Evolutionary conservation across 2,329 filamentous ascomycete genomes (phyloP).

Genomic region (Sporothrix protearum): DNA sequence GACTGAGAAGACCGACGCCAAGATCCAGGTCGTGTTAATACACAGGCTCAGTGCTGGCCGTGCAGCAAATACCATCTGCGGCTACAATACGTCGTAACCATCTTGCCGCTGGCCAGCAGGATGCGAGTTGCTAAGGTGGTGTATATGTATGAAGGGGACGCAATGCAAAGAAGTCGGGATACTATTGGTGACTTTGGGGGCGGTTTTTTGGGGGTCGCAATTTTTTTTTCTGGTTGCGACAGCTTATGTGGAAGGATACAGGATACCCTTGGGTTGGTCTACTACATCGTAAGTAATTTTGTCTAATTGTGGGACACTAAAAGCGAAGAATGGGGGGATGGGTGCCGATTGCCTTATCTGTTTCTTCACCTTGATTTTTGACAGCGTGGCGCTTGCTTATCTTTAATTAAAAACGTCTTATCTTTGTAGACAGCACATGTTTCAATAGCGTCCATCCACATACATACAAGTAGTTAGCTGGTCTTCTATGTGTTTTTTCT

Average conservation of each 20-base stretch:
- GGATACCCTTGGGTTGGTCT: background rate
- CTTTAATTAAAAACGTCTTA: background rate
- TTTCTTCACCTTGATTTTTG: background rate
- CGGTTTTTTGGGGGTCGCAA: too few relatives aligned
- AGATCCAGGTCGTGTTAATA: background rate
- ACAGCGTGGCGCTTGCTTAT: background rate
- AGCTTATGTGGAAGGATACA: background rate
- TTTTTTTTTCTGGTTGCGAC: background rate
- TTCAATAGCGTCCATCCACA: background rate
- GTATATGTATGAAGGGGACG: background rate
- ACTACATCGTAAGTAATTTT: too few relatives aligned
- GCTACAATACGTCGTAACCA: too few relatives aligned
- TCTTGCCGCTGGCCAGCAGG: background rate
- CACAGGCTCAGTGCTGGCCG: background rate
- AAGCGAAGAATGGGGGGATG: background rate
- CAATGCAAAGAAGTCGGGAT: background rate
- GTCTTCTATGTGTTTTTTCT: too few relatives aligned
- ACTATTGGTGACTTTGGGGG: background rate
- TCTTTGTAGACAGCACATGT: background rate
- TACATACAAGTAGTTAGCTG: too few relatives aligned
- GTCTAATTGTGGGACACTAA: background rate
- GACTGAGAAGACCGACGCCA: background rate
- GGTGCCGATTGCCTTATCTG: background rate
- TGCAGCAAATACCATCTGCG: too few relatives aligned
- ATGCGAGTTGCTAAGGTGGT: background rate